These are phyloP conservation scores for Lipomyces sp. DNA, from an alignment of 805 yeast species.

Conservation along the genomic window DNA sequence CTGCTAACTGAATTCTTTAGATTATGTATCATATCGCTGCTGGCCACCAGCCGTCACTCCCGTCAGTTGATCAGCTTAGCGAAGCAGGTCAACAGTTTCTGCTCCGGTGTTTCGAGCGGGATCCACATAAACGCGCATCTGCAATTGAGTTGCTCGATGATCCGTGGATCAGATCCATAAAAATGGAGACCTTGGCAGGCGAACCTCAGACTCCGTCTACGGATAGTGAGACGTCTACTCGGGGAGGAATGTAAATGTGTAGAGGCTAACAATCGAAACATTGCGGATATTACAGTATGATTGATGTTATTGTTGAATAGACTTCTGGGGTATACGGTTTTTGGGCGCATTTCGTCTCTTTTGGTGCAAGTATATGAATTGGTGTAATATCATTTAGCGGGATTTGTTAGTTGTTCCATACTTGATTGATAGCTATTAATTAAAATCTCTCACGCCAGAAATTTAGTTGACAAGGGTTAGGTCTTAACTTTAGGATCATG, in stretches of 20 bases:
- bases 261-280: background rate
- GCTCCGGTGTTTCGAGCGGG: slow-evolving; percentile 75
- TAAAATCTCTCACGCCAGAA: too few relatives aligned
- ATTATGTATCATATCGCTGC: slow-evolving; percentile 98
- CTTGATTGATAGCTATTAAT: too few relatives aligned
- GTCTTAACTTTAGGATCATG: background rate
- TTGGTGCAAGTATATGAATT: background rate
- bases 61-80: slow-evolving; percentile 76
- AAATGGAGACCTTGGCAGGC: slow-evolving; percentile 25
- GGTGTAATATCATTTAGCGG: background rate
- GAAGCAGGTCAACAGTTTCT: slow-evolving; percentile 73
- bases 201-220: slow-evolving; percentile 33
- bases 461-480: background rate
- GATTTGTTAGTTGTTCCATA: background rate
- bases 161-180: slow-evolving; percentile 71
- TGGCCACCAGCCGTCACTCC: slow-evolving; percentile 87
- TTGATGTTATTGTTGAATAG: background rate
- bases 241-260: slow-evolving; percentile 2
- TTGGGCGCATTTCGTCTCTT: background rate
- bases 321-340: background rate
- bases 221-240: slow-evolving; percentile 25
- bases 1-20: slow-evolving; percentile 6
- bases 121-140: slow-evolving; percentile 76
- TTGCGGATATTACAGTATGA: background rate
- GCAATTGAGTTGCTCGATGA: slow-evolving; percentile 85